Evolutionary conservation across 345 rosid genomes (phyloP).

Genomic region (Aquilaria yunnanensis): DNA sequence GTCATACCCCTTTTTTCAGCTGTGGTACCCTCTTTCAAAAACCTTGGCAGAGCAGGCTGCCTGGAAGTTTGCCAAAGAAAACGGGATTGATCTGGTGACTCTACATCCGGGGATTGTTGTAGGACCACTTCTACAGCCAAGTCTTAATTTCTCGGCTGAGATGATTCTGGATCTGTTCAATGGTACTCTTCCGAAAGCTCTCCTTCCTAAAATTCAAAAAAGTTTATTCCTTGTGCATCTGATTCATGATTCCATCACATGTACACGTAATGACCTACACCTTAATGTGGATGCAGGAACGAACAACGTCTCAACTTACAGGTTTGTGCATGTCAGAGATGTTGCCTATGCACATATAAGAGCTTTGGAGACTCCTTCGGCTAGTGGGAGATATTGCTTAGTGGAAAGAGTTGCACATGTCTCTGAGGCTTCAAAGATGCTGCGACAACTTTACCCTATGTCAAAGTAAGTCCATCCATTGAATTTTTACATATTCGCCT

Average conservation of each 20-base stretch:
- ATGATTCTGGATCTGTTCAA: conserved; percentile 17
- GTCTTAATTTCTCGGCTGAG: conserved; percentile 21
- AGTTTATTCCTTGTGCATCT: background rate
- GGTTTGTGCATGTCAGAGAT: conserved; percentile 45
- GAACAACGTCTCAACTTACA: conserved; percentile 4
- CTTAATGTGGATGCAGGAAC: conserved; percentile 9
- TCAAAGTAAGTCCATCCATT: too few relatives aligned
- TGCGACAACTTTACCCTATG: conserved; percentile 21
- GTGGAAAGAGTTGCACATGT: conserved; percentile 20
- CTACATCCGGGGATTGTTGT: conserved; percentile 28
- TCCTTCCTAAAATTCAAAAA: background rate
- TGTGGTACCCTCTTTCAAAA: conserved; percentile 33
- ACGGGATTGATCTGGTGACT: conserved; percentile 28
- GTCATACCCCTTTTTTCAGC: conserved; percentile 6
- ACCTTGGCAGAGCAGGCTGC: conserved; percentile 40
- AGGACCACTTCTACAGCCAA: conserved; percentile 36
- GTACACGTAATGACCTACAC: too few relatives aligned
- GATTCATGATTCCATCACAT: too few relatives aligned
- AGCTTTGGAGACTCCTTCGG: conserved; percentile 41
- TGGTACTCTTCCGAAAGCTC: conserved; percentile 11
- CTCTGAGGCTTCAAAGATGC: conserved; percentile 9
- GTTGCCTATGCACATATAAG: conserved; percentile 43
- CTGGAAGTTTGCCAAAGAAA: conserved; percentile 31
- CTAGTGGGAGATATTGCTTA: conserved; percentile 34
- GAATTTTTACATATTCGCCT: too few relatives aligned